Evolutionary conservation across 257 asterid genomes (phyloP).

Genomic region (Petunia axillaris): DNA sequence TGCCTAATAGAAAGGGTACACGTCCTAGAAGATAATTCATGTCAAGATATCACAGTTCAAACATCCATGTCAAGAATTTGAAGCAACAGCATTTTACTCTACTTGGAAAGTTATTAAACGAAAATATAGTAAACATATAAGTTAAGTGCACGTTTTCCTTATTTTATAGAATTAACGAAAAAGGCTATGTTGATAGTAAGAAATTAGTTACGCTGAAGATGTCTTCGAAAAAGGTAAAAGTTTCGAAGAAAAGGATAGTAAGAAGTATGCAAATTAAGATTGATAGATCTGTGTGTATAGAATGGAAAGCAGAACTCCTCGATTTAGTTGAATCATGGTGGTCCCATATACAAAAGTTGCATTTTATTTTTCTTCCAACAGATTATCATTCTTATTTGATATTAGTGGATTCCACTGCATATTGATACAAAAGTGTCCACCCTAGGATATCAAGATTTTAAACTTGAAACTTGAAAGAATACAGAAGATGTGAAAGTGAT

Average conservation of each 20-base stretch:
- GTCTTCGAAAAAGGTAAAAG: too few relatives aligned
- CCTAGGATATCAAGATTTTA: not conserved
- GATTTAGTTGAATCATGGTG: slow-evolving; percentile 19
- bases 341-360: slow-evolving; percentile 23
- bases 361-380: slow-evolving; percentile 11
- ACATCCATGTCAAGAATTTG: not conserved
- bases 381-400: not conserved
- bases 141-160: not conserved
- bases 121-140: not conserved
- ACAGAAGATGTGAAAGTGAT: not conserved
- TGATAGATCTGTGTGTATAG: not conserved
- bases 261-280: not conserved
- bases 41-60: not conserved
- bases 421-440: slow-evolving; percentile 3
- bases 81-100: not conserved
- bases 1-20: too few relatives aligned
- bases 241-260: too few relatives aligned
- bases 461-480: not conserved
- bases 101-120: not conserved
- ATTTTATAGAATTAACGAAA: not conserved
- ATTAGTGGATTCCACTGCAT: slow-evolving; percentile 35
- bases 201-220: too few relatives aligned
- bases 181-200: not conserved
- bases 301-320: slow-evolving; percentile 14
- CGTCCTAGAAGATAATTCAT: not conserved